Evolutionary conservation across 805 yeast genomes (phyloP).

Genomic region (Zygosaccharomyces siamensis): DNA sequence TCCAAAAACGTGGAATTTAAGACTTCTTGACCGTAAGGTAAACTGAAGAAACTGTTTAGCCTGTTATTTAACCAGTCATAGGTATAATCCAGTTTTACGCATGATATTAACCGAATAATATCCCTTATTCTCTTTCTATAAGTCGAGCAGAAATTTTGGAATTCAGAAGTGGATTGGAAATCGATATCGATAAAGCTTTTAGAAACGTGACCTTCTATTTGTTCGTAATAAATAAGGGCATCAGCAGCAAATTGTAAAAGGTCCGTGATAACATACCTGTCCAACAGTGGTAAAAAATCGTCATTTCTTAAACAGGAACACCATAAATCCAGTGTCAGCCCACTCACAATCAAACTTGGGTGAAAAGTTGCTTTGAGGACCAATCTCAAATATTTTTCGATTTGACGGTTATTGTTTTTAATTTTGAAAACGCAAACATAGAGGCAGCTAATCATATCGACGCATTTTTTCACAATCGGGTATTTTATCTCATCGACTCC

Average conservation of each 20-base stretch:
- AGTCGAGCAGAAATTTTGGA: slow-evolving; percentile 67
- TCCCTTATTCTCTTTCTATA: slow-evolving; percentile 85
- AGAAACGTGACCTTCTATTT: slow-evolving; percentile 60
- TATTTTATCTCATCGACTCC: slow-evolving; percentile 77
- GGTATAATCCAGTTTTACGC: slow-evolving; percentile 79
- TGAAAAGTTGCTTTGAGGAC: slow-evolving; percentile 78
- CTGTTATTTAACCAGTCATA: slow-evolving; percentile 75
- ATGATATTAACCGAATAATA: slow-evolving; percentile 79
- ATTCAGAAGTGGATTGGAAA: slow-evolving; percentile 82
- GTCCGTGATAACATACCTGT: slow-evolving; percentile 52
- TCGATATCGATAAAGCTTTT: slow-evolving; percentile 72
- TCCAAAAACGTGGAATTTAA: slow-evolving; percentile 50
- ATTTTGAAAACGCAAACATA: slow-evolving; percentile 54
- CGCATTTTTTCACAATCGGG: slow-evolving; percentile 79
- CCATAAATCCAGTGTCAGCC: slow-evolving; percentile 91
- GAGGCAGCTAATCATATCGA: slow-evolving; percentile 66
- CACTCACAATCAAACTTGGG: slow-evolving; percentile 83
- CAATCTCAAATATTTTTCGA: slow-evolving; percentile 62
- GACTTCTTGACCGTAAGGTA: slow-evolving; percentile 62
- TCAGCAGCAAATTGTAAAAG: slow-evolving; percentile 73
- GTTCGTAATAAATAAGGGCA: slow-evolving; percentile 68
- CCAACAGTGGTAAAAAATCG: slow-evolving; percentile 47
- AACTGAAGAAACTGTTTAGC: slow-evolving; percentile 65
- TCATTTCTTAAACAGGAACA: slow-evolving; percentile 81
- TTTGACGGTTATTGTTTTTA: slow-evolving; percentile 45